These are phyloP conservation scores for Neurospora crassa DNA, from an alignment of 2,329 filamentous ascomycete genomes.

Conservation along the genomic window DNA sequence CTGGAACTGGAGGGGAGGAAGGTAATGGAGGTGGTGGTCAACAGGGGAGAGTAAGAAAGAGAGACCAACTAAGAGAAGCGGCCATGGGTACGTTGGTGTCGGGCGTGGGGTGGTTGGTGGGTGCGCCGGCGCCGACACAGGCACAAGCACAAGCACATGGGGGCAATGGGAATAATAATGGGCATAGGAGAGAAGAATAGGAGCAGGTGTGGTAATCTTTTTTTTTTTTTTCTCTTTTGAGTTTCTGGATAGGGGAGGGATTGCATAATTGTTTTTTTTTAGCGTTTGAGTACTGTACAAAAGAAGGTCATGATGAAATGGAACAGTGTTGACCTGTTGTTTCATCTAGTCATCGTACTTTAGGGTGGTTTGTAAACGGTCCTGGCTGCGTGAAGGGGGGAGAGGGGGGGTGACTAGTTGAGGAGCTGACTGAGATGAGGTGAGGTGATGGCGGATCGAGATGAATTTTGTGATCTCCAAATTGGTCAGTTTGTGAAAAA, in stretches of 20 bases:
- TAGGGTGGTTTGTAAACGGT: not conserved
- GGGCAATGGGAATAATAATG: not conserved
- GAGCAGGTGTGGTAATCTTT: not conserved
- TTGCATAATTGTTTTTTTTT: not conserved
- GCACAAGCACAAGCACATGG: not conserved
- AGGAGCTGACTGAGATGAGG: too few relatives aligned
- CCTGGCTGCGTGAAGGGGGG: not conserved
- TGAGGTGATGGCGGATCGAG: too few relatives aligned
- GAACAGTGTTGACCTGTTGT: not conserved
- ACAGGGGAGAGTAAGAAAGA: conserved; percentile 48
- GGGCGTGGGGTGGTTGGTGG: conserved; percentile 59
- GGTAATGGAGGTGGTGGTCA: conserved; percentile 17
- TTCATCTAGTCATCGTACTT: not conserved
- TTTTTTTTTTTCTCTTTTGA: too few relatives aligned
- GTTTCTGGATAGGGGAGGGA: not conserved
- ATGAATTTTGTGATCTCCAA: too few relatives aligned
- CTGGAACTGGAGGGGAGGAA: conserved; percentile 17
- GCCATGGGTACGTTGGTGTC: conserved; percentile 59
- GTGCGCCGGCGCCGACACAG: conserved; percentile 23
- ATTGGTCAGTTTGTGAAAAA: too few relatives aligned
- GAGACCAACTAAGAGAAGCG: conserved; percentile 60
- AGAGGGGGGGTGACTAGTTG: too few relatives aligned
- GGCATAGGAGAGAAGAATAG: not conserved
- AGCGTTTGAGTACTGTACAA: not conserved
- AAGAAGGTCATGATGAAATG: not conserved